Base-by-base conservation (phyloP, 2,329 filamentous ascomycete genomes). In the Aureobasidium sp. region DNA sequence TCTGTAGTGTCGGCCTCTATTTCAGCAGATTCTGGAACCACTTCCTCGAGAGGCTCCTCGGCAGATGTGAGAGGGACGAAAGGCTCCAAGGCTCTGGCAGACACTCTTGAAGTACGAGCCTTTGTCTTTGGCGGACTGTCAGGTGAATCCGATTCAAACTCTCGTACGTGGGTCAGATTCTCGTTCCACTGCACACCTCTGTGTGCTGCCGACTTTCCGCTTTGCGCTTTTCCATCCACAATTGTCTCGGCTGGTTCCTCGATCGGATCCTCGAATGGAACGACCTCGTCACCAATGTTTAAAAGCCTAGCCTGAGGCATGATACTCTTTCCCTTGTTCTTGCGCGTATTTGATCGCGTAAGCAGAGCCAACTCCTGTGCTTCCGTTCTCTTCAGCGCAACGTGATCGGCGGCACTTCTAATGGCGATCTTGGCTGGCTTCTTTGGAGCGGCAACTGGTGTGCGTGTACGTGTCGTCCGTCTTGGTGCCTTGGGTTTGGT, bases 261-360 rank as follows among this genome's bases (percentile, higher is more conserved):
- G 8, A 16, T 32, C 1, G 39, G 10, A 15, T 29, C n/a, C 36
- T 62, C 52, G 4, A 39, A 44, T 47, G 59, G 29, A 47, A 62
- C 30, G 7, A 66, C 64, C 8, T 76, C 75, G 11, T 68, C 68
- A 10, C 70, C 69, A 10, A 81, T 69, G 61, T 77, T 77, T 29
- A 73, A 69, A 11, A 82, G 68, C 36, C 76, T 72, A 9, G 76
- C 65, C n/a, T 67, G 70, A 48, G 79, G 78, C 58, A 75, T 68
- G 29, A 80, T 67, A 16, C 75, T 72, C 29, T 74, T 75, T 49
- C 75, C 75, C 63, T 81, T 81, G 68, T 82, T 82, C 67, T 77
- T 78, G 44, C 76, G 72, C 9, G 79, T 82, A 65, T 82, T 82
- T 54, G 69, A 70, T 37, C 75, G 73, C 1, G 79, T 81, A 16